Evolutionary conservation across 495 filamentous ascomycete species (phyloP).

Genomic region (Tetracladium setigerum): DNA sequence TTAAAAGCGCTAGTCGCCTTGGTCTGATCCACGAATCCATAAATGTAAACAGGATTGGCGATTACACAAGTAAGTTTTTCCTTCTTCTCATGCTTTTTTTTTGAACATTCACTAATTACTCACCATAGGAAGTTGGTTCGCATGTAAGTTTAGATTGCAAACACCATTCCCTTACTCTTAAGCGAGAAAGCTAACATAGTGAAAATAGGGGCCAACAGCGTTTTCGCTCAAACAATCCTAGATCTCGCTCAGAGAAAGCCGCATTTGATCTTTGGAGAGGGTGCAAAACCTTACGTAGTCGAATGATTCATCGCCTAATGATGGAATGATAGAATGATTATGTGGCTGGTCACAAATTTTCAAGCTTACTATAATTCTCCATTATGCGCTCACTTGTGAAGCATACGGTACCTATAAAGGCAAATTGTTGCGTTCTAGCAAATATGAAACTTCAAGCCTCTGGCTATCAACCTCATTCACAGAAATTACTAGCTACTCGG

Average conservation of each 20-base stretch:
- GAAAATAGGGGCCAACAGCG: slow-evolving; percentile 68
- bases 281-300: slow-evolving; percentile 35
- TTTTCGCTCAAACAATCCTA: slow-evolving; percentile 90
- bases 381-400: too few relatives aligned
- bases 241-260: slow-evolving; percentile 83
- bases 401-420: too few relatives aligned
- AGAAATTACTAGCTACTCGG: not conserved
- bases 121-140: slow-evolving; percentile 68
- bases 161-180: too few relatives aligned
- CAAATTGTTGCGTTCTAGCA: too few relatives aligned
- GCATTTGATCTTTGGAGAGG: slow-evolving; percentile 72
- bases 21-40: slow-evolving; percentile 91
- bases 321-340: too few relatives aligned
- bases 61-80: slow-evolving; percentile 64
- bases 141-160: slow-evolving; percentile 43
- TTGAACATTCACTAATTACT: slow-evolving; percentile 22
- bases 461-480: not conserved
- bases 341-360: too few relatives aligned
- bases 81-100: not conserved
- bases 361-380: too few relatives aligned
- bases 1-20: slow-evolving; percentile 62
- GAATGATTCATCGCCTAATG: not conserved
- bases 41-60: slow-evolving; percentile 63
- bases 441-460: too few relatives aligned
- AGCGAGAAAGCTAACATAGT: not conserved